Evolutionary conservation across 2,329 filamentous ascomycete genomes (phyloP), one percentile per base, ranked within the genome.

Genomic region (Alternaria conjuncta): DNA sequence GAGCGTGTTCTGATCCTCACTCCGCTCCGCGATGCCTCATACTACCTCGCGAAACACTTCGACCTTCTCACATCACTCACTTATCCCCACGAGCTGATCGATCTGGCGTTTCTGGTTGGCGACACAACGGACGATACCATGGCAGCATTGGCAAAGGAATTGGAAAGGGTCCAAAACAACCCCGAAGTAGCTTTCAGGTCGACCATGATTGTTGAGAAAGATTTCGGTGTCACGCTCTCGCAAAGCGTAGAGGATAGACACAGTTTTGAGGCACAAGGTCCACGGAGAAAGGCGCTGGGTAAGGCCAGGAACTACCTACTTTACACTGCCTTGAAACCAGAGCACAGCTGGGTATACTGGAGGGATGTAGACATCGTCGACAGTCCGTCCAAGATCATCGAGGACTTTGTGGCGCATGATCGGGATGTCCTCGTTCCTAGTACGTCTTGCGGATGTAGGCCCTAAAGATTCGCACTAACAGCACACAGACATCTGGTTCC

Each of bases 341-440:
- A 98, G 65, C 96, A 99, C 79, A 95, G 94, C 9, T 99, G 96
- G 96, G 94, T 98, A 9, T 98, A 97, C 81, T 99, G 96, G 96
- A 89, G 96, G 64, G 96, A 99, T 79, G 94, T 97, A 54, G 96
- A 99, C 80, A 97, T 99, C 72, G 89, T 92, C 50, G 94, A 99
- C 77, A 97, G 92, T 78, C 93, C 95, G 2, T 86, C 87, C 67
- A 90, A 88, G 76, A 96, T 99, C 65, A 85, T 99, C 32, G 94
- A 99, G 82, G 96, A 99, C 75, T 96, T 99, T 72, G 92, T 97
- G 73, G 92, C 93, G 20, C 96, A 98, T 76, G 92, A 99, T 79
- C 90, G 90, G 76, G 96, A 99, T 79, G 88, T 99, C 63, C 83
- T 99, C 61, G 95, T 98, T 72, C 96, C 96, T 0, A 99, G 94